These are phyloP conservation scores for Nicotiana sylvestris DNA, from an alignment of 257 asterid genomes.

Conservation along the genomic window DNA sequence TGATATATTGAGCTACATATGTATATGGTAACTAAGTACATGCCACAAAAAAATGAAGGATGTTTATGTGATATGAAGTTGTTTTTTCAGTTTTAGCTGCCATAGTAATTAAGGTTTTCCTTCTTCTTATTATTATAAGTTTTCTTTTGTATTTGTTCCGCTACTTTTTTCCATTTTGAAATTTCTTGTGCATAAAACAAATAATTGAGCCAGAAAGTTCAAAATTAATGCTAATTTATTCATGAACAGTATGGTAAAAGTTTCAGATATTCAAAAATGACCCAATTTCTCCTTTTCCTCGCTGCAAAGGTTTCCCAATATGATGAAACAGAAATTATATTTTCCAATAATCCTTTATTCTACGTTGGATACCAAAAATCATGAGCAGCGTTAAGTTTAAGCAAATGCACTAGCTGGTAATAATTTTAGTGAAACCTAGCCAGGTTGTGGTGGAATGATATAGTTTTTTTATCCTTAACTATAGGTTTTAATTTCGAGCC, in stretches of 20 bases:
- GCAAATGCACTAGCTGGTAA: too few relatives aligned
- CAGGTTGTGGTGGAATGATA: too few relatives aligned
- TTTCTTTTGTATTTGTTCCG: background rate
- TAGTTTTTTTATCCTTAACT: too few relatives aligned
- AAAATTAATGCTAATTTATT: background rate
- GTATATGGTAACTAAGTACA: background rate
- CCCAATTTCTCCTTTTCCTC: too few relatives aligned
- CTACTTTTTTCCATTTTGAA: background rate
- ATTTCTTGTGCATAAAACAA: background rate
- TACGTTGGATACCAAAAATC: too few relatives aligned
- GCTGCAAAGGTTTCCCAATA: too few relatives aligned
- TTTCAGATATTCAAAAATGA: too few relatives aligned
- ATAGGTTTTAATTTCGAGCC: too few relatives aligned
- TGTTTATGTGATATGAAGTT: background rate
- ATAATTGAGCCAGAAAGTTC: background rate
- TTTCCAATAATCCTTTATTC: too few relatives aligned
- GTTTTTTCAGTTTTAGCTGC: background rate
- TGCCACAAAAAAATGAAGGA: background rate
- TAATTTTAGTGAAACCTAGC: too few relatives aligned
- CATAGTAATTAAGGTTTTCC: background rate
- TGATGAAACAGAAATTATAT: too few relatives aligned
- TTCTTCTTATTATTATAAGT: background rate
- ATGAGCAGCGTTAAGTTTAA: too few relatives aligned
- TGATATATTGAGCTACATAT: background rate
- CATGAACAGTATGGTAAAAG: background rate